Evolutionary conservation across 768 basidiomycete species (phyloP).

Genomic region (Macrocybe gigantea): DNA sequence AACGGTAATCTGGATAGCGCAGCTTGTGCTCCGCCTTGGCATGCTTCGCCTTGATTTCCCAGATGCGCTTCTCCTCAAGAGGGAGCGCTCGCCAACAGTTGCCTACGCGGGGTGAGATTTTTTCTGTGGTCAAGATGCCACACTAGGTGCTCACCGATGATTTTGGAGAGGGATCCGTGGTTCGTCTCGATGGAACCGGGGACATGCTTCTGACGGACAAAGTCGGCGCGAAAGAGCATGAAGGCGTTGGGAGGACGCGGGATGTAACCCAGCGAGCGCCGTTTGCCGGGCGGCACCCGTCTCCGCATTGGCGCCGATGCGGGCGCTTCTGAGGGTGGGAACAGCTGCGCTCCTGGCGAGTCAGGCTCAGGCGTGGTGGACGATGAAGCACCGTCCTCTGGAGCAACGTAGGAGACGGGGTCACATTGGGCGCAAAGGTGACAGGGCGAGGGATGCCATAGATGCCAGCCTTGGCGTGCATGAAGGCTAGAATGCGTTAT

Average conservation of each 20-base stretch:
- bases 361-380: conserved; percentile 20
- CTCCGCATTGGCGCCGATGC: conserved; percentile 34
- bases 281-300: conserved; percentile 55
- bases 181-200: conserved; percentile 58
- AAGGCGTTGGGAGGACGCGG: conserved; percentile 83
- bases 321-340: conserved; percentile 46
- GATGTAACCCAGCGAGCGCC: conserved; percentile 57
- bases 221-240: conserved; percentile 81
- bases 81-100: conserved; percentile 73
- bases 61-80: conserved; percentile 62
- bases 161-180: conserved; percentile 23
- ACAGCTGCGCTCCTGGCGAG: conserved; percentile 35
- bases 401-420: conserved; percentile 18
- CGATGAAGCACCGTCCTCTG: conserved; percentile 20
- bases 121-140: conserved; percentile 18
- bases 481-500: too few relatives aligned
- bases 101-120: conserved; percentile 37
- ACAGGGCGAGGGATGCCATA: conserved; percentile 49
- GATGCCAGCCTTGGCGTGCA: conserved; percentile 45
- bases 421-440: conserved; percentile 44
- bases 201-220: conserved; percentile 76
- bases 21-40: conserved; percentile 70
- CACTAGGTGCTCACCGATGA: conserved; percentile 46
- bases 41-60: conserved; percentile 69
- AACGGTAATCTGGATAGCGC: conserved; percentile 62